Evolutionary conservation across 1,284 basidiomycete genomes (phyloP).

Genomic region (Rhodotorula sp.): DNA sequence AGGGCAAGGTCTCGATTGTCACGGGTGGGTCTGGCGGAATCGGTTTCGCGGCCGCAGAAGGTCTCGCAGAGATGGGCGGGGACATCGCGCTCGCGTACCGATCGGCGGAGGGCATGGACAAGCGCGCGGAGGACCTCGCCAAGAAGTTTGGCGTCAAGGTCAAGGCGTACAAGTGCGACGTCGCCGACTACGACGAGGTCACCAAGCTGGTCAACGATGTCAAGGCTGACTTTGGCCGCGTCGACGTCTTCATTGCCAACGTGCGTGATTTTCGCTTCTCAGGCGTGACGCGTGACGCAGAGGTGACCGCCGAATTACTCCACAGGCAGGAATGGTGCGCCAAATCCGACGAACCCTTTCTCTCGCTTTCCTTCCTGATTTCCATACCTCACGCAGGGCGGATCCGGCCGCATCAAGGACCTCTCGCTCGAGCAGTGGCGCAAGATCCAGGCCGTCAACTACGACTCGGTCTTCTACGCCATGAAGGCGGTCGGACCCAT

Average conservation of each 20-base stretch:
- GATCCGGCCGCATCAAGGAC: slow-evolving; percentile 49
- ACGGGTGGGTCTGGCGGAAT: slow-evolving; percentile 47
- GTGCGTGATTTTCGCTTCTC: slow-evolving; percentile 50
- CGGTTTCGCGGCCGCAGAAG: slow-evolving; percentile 46
- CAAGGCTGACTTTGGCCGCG: slow-evolving; percentile 50
- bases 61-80: slow-evolving; percentile 47
- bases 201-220: slow-evolving; percentile 50
- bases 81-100: slow-evolving; percentile 43
- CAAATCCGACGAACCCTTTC: not conserved
- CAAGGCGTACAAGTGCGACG: slow-evolving; percentile 49
- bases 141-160: slow-evolving; percentile 49
- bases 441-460: slow-evolving; percentile 48
- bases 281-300: slow-evolving; percentile 20
- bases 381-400: not conserved
- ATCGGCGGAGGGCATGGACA: slow-evolving; percentile 48
- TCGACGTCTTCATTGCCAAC: slow-evolving; percentile 52
- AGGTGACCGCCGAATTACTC: not conserved
- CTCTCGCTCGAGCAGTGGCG: slow-evolving; percentile 53
- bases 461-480: slow-evolving; percentile 53
- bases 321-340: slow-evolving; percentile 24
- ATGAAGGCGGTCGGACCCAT: slow-evolving; percentile 47
- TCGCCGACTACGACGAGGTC: slow-evolving; percentile 45
- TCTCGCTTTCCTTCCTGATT: not conserved
- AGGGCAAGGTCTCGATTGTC: slow-evolving; percentile 46
- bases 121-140: slow-evolving; percentile 49